These are phyloP conservation scores for Lenwebbia sp. DNA, from an alignment of 345 rosid species.

Conservation along the genomic window DNA sequence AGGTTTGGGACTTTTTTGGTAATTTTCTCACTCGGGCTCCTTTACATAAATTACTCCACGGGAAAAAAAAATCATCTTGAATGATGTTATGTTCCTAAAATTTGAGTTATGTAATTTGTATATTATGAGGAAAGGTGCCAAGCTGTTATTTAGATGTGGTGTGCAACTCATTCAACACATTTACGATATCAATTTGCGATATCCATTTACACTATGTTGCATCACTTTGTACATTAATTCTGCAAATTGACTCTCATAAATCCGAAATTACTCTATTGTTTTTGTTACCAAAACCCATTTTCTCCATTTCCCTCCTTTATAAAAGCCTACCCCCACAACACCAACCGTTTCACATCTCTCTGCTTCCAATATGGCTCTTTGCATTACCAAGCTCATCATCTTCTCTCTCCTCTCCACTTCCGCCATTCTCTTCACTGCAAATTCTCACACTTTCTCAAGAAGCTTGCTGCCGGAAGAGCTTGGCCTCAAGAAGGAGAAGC, in stretches of 20 bases:
- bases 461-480: slow-evolving; percentile 4
- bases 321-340: neutral
- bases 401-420: neutral
- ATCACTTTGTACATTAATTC: neutral
- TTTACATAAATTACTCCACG: neutral
- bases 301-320: neutral
- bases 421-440: neutral
- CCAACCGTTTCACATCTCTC: neutral
- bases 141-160: neutral
- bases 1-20: no score
- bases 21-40: neutral
- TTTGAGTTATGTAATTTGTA: neutral
- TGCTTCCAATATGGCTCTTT: neutral
- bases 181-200: neutral
- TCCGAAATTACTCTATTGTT: neutral
- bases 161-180: neutral
- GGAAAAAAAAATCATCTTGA: neutral
- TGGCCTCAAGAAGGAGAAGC: slow-evolving; percentile 19
- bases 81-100: neutral
- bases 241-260: neutral
- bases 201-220: neutral
- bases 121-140: neutral
- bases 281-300: neutral
- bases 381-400: slow-evolving; percentile 1
- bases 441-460: slow-evolving; percentile 12